Evolutionary conservation across 192 early-diverging fungal genomes (phyloP), one percentile per base, ranked within the genome.

Genomic region (Coemansia sp.): DNA sequence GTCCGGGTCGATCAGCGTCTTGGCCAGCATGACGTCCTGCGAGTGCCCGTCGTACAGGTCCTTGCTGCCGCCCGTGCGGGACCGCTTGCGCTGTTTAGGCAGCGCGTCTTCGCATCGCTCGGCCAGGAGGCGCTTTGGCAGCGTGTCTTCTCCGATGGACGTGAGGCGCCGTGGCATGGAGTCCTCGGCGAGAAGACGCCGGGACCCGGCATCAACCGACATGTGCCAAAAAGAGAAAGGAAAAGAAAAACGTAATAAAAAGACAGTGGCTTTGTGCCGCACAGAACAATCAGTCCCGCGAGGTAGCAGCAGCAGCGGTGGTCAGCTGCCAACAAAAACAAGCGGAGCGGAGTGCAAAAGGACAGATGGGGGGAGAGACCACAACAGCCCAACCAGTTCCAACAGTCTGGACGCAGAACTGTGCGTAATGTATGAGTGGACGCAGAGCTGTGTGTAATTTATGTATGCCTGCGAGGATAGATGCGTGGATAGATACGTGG

Each of bases 21-120:
- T 81, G 47, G 78, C 78, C 58, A 81, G 51, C 78, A 81, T 81
- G 24, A 81, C 78, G 59, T 81, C 78, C 59, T 81, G 78, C 65
- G 78, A 81, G 70, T 81, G 78, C 15, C 78, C 78, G 64, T 81
- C 78, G 49, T 81, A 81, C 58, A 81, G 78, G 70, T 81, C 78
- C 68, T 81, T 81, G 73, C 78, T 70, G 53, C 78, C 78, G 59
- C 78, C 68, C 12, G 78, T 81, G 56, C 78, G 78, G 51, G 78
- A 81, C 46, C 78, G 73, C 73, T 81, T 81, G 78, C 78, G 78
- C 78, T 71, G 73, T 68, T 71, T 71, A 36, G 78, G 78, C 53
- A 70, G 40, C n/a, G 68, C 76, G 20, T 68, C 70, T 43, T 63
- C 57, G 39, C 68, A n/a, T n/a, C n/a, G n/a, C n/a, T n/a, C 68